Evolutionary conservation across 306 rosid species (phyloP).

Genomic region (Carpinus viminea): DNA sequence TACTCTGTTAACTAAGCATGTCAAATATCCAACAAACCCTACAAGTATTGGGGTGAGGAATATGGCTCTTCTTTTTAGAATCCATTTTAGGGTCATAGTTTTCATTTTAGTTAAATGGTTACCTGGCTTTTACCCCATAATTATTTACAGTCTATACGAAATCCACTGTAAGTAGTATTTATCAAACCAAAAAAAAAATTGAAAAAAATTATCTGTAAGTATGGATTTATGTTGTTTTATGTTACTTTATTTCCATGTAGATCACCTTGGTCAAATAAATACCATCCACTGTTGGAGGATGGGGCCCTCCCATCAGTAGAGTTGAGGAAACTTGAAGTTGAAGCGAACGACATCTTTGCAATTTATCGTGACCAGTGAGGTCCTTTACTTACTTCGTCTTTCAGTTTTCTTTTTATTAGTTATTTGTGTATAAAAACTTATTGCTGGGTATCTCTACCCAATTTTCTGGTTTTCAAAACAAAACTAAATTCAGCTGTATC

Average conservation of each 20-base stretch:
- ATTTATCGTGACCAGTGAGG: slow-evolving; percentile 99
- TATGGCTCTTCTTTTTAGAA: neutral
- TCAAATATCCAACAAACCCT: neutral
- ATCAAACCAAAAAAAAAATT: neutral
- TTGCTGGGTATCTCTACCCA: slow-evolving; percentile 4
- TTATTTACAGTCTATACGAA: neutral
- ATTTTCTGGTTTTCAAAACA: slow-evolving; percentile 10
- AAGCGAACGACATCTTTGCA: slow-evolving; percentile 91
- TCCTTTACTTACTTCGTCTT: slow-evolving; percentile 84
- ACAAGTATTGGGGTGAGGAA: neutral
- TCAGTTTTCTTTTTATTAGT: slow-evolving; percentile 17
- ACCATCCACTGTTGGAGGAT: slow-evolving; percentile 83
- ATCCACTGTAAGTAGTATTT: neutral
- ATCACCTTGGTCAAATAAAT: slow-evolving; percentile 96
- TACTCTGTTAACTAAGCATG: neutral
- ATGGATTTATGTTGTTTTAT: neutral
- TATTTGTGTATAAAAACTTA: slow-evolving; percentile 22
- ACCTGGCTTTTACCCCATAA: neutral
- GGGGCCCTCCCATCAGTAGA: slow-evolving; percentile 76
- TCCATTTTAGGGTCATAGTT: neutral
- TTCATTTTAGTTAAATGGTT: neutral
- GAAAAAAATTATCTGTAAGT: neutral
- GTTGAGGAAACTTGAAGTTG: slow-evolving; percentile 87
- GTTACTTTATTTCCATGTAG: slow-evolving; percentile 42
- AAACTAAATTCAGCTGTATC: slow-evolving; percentile 12